Evolutionary conservation across 108 stramenopile species (phyloP).

Genomic region (Mediolabrus comicus): DNA sequence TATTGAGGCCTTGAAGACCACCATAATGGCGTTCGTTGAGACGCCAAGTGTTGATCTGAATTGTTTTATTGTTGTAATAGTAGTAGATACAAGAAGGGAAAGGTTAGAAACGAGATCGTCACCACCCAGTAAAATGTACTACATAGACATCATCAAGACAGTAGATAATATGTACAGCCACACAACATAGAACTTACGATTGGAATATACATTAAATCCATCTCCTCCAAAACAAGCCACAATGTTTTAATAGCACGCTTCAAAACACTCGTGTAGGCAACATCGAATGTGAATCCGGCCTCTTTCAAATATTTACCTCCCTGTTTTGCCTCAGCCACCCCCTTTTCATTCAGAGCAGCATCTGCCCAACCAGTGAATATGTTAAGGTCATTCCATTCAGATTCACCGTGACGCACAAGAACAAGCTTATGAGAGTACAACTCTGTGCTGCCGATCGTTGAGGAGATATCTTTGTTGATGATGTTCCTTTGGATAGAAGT

Average conservation of each 20-base stretch:
- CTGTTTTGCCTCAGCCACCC: conserved; percentile 78
- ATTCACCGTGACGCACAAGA: conserved; percentile 95
- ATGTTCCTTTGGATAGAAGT: not conserved
- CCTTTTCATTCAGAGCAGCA: conserved; percentile 85
- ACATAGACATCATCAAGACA: no score
- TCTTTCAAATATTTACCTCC: conserved; percentile 83
- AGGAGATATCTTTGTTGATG: not conserved
- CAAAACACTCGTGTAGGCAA: conserved; percentile 96
- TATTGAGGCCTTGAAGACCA: conserved; percentile 94
- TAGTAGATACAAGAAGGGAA: not conserved
- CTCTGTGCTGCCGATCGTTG: not conserved
- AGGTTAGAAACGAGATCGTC: not conserved
- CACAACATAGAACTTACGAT: conserved; percentile 57
- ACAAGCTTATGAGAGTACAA: conserved; percentile 38
- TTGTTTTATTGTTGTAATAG: conserved; percentile 77
- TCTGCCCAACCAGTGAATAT: conserved; percentile 94
- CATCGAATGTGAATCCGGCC: conserved; percentile 75
- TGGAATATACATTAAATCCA: conserved; percentile 90
- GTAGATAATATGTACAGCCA: no score
- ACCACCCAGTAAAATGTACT: no score
- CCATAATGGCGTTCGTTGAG: conserved; percentile 97
- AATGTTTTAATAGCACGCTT: conserved; percentile 94
- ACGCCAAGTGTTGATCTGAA: conserved; percentile 69
- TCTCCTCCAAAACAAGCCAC: conserved; percentile 80
- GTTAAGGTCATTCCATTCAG: conserved; percentile 93